A percentile compares a stretch with the other conserved stretches of the same genome.
phyloP scores from a whole-genome alignment of 176 grass and related monocot genomes.

The Musa acuminata region DNA sequence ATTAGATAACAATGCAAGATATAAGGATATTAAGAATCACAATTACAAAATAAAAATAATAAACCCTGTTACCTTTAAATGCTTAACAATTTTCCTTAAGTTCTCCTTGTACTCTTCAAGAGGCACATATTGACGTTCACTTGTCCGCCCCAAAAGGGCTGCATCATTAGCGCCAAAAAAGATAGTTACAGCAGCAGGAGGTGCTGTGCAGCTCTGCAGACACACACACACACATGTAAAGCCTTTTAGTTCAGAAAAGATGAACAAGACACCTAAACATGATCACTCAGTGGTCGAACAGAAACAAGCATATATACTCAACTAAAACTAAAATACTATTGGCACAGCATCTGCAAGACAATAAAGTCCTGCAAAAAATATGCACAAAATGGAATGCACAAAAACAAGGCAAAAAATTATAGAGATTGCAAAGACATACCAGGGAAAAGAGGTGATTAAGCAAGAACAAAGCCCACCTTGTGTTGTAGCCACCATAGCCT shows the following conservation, averaged over 20 bases:
- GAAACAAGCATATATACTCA: no score
- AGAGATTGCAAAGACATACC: slow-evolving; percentile 26
- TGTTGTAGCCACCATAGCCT: slow-evolving; percentile 87
- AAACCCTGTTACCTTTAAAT: slow-evolving; percentile 44
- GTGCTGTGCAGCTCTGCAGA: slow-evolving; percentile 28
- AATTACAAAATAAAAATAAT: neutral
- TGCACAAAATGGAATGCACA: neutral
- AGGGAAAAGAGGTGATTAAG: slow-evolving; percentile 57
- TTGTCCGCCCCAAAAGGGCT: slow-evolving; percentile 41
- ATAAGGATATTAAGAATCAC: neutral
- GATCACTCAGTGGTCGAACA: no score
- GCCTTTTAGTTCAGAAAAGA: neutral
- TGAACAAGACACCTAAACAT: neutral
- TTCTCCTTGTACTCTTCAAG: slow-evolving; percentile 70
- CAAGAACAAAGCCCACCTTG: slow-evolving; percentile 84
- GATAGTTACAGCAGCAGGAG: slow-evolving; percentile 43
- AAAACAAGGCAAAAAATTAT: neutral
- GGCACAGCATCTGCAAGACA: neutral
- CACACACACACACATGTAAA: neutral
- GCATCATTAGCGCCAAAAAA: slow-evolving; percentile 93
- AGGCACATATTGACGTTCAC: slow-evolving; percentile 61
- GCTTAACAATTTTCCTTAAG: slow-evolving; percentile 47
- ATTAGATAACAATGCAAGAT: neutral
- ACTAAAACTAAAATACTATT: neutral
- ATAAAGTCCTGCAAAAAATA: neutral